Evolutionary conservation across 768 basidiomycete species (phyloP), one percentile per base, ranked within the genome.

Genomic region (Agaricus sinodeliciosus): DNA sequence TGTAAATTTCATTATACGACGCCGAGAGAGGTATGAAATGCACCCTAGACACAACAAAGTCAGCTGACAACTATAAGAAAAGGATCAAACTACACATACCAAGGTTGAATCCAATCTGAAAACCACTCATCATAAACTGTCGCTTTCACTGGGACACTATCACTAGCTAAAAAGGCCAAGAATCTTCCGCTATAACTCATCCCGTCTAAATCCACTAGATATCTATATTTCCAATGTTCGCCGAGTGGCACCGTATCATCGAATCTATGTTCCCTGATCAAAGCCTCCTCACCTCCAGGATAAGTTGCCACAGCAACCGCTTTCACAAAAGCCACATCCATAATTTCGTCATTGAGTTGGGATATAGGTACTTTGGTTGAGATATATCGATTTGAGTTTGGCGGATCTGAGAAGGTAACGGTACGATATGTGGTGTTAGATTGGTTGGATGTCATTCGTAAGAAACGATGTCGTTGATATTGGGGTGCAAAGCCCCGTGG

Each of bases 21-120:
- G 84, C 74, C 0, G 91, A 91, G 43, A 97, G 69, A 0, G 94
- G 94, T 58, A 97, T 90, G 63, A 80, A 97, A 69, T 97, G 94
- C 31, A 95, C 73, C 92, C 90, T 90, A 54, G 4, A 41, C 11
- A 35, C 41, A 51, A 19, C 3, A 9, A 43, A 22, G 16, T 58
- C 28, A 52, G 49, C 35, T 31, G 8, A 18, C 49, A 56, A 2
- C 8, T 2, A 49, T 13, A 22, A 5, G 15, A 41, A 41, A 37
- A 31, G 11, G 4, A 18, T 27, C 37, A 1, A 12, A 37, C 12
- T 26, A 40, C 6, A 57, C 62, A 34, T 28, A 61, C 62, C 62
- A 63, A 34, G 62, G 62, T 39, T 63, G 59, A 22, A 63, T 80
- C 90, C 93, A 92, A 49, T 85, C 89, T 0, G 76, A 81, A 68